Base-by-base conservation (phyloP, 1,284 basidiomycete species). In the Cryptococcus sp. region DNA sequence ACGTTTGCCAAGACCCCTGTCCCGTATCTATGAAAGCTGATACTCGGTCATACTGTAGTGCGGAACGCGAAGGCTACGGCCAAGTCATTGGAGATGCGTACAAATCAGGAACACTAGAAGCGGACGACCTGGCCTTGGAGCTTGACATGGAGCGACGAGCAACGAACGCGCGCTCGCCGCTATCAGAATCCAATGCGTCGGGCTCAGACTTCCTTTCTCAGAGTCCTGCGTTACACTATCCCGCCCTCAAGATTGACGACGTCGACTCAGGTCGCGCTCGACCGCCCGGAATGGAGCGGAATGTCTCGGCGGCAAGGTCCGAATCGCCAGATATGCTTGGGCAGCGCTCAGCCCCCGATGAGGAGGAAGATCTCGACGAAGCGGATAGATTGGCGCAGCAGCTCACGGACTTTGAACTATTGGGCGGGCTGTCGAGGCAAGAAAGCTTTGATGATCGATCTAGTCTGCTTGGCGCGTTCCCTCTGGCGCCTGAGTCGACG, bases 1-100 rank as follows among this genome's bases (percentile, higher is more conserved):
- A 23, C 55, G 66, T 55, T 0, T 10, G 30, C 30, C 2, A 13
- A 35, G 30, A 35, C 13, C 8, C 30, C 13, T 8, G 5, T 35
- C 30, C 10, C 13, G 30, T 35, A 4, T 10, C 7, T 35, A 10
- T 35, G 30, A 8, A 8, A 35, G 13, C 30, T 35, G 30, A 35
- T 13, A 13, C 8, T n/a, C n/a, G n/a, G n/a, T n/a, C n/a, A n/a
- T n/a, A n/a, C n/a, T 17, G 17, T 55, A 67, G 64, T 43, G 68
- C 71, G 40, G 71, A 73, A 54, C 55, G 63, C 20, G 52, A 68
- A 22, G 69, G 65, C 1, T 62, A 64, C 42, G 70, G 70, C 7
- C 54, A 47, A 8, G 69, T 66, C 1, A 66, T 71, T 16, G 62
- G 66, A 5, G 42, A 60, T 1, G 68, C 64, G 13, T 68, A 66